Conservation (phyloP, 257 asterid genomes). For the Capsicum pubescens region DNA sequence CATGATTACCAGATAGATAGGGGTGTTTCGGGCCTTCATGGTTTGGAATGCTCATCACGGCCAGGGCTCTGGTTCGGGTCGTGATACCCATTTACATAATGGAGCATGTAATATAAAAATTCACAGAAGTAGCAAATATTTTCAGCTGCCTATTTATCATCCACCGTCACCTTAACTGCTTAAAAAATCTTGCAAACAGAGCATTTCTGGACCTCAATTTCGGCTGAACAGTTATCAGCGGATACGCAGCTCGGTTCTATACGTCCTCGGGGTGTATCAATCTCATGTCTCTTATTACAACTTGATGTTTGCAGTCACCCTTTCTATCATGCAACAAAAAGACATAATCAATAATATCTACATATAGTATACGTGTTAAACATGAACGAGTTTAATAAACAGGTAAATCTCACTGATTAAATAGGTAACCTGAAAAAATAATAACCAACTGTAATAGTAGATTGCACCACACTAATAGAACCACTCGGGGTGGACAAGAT, state of each 20-base stretch:
- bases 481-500: neutral
- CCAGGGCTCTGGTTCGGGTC: too few species aligned
- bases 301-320: constrained; percentile 88
- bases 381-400: neutral
- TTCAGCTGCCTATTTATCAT: constrained; percentile 79
- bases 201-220: constrained; percentile 69
- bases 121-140: constrained; percentile 91
- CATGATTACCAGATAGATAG: too few species aligned
- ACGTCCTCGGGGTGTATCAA: constrained; percentile 81
- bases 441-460: too few species aligned
- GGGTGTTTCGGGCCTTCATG: too few species aligned
- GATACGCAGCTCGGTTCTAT: constrained; percentile 80
- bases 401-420: too few species aligned
- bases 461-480: too few species aligned
- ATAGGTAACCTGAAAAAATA: too few species aligned
- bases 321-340: constrained; percentile 24
- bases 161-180: constrained; percentile 80
- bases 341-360: neutral
- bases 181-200: constrained; percentile 78
- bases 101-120: constrained; percentile 89
- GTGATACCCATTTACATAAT: constrained; percentile 62
- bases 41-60: too few species aligned
- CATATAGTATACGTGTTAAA: too few species aligned
- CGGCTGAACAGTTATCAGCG: constrained; percentile 52
- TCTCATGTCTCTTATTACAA: constrained; percentile 83